A percentile compares a stretch with the other conserved stretches of the same genome.
These are phyloP conservation scores for Acanthamoeba royreba DNA, from an alignment of 208 protist species.

Conservation along the genomic window DNA sequence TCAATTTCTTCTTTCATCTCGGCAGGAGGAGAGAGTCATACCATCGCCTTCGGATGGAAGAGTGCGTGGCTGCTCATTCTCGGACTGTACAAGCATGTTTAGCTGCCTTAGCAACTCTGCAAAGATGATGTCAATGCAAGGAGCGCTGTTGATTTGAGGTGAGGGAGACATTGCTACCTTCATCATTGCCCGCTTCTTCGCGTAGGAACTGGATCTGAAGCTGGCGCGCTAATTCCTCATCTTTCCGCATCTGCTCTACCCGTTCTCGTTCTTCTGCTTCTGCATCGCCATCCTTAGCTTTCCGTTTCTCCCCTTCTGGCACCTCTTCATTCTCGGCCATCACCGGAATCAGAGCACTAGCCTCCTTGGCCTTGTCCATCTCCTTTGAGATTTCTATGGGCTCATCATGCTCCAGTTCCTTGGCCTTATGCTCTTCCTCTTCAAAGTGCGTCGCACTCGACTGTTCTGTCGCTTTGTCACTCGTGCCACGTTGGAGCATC, in stretches of 20 bases:
- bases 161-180: background rate
- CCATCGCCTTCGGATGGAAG: background rate
- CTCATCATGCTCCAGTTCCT: too few relatives aligned
- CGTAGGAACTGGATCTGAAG: constrained; percentile 15
- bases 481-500: too few relatives aligned
- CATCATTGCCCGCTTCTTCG: background rate
- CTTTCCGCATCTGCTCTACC: background rate
- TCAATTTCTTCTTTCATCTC: background rate
- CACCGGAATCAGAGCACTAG: background rate
- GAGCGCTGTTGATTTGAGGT: background rate
- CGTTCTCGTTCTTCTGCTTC: background rate
- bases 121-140: background rate
- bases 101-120: background rate
- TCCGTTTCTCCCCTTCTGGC: background rate
- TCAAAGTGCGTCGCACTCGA: background rate
- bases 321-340: background rate
- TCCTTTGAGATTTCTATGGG: background rate
- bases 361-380: background rate
- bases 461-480: background rate
- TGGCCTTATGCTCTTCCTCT: too few relatives aligned
- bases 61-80: background rate
- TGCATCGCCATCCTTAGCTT: background rate
- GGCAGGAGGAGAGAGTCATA: background rate
- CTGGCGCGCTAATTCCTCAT: background rate
- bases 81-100: background rate